These are phyloP conservation scores for Colletotrichum chrysophilum DNA, from an alignment of 2,329 filamentous ascomycete species.

Conservation along the genomic window DNA sequence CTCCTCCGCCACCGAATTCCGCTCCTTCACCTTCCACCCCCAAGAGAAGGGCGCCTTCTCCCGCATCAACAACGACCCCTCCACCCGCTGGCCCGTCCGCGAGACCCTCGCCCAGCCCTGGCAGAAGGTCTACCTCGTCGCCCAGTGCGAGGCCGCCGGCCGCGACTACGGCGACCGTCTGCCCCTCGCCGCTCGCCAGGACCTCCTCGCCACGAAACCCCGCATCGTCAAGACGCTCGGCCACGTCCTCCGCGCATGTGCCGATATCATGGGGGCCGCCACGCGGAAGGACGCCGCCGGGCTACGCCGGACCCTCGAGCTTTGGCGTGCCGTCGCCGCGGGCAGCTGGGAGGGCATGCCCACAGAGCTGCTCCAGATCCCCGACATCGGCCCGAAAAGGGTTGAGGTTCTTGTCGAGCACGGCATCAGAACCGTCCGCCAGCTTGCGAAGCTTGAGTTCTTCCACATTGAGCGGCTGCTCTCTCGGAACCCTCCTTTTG, in stretches of 20 bases:
- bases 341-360: slow-evolving; percentile 74
- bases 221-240: slow-evolving; percentile 39
- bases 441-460: slow-evolving; percentile 70
- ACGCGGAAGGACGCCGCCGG: slow-evolving; percentile 65
- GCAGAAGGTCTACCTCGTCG: slow-evolving; percentile 78
- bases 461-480: slow-evolving; percentile 78
- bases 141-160: slow-evolving; percentile 71
- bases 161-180: slow-evolving; percentile 54
- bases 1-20: slow-evolving; percentile 42
- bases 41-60: slow-evolving; percentile 40
- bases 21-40: slow-evolving; percentile 39
- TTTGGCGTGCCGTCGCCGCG: slow-evolving; percentile 78
- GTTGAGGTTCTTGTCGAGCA: slow-evolving; percentile 75
- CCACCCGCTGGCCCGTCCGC: slow-evolving; percentile 41
- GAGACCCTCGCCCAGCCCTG: slow-evolving; percentile 59
- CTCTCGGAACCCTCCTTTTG: slow-evolving; percentile 83
- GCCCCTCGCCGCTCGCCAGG: slow-evolving; percentile 33
- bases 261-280: slow-evolving; percentile 38
- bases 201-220: slow-evolving; percentile 34
- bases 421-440: slow-evolving; percentile 74
- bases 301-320: slow-evolving; percentile 73
- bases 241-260: slow-evolving; percentile 38
- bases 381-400: slow-evolving; percentile 76
- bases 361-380: slow-evolving; percentile 82
- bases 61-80: slow-evolving; percentile 41